These are phyloP conservation scores for Yamadazyma mexicana DNA, from an alignment of 1,139 yeast species.

Conservation along the genomic window DNA sequence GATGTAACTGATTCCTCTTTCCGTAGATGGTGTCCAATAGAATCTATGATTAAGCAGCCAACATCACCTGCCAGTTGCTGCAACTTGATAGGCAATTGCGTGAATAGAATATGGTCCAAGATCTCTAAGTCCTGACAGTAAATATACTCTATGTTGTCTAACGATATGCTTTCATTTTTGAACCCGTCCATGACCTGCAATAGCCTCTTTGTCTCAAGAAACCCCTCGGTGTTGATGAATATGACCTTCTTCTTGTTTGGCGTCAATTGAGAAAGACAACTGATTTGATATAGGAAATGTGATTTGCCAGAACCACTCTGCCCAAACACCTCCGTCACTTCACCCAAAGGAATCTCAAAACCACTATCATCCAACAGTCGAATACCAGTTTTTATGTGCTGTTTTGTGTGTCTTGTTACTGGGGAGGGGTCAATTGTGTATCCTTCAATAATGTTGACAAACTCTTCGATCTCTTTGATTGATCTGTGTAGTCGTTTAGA, in stretches of 20 bases:
- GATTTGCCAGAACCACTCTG: conserved; percentile 86
- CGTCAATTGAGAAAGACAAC: conserved; percentile 53
- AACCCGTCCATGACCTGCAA: conserved; percentile 20
- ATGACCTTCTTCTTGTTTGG: conserved; percentile 42
- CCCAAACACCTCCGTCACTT: conserved; percentile 79
- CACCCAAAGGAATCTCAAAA: conserved; percentile 71
- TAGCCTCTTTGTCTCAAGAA: conserved; percentile 64
- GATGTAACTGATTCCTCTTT: conserved; percentile 53
- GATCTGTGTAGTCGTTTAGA: conserved; percentile 49
- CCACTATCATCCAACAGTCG: conserved; percentile 30
- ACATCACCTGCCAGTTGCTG: conserved; percentile 32
- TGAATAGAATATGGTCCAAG: conserved; percentile 71
- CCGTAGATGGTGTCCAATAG: conserved; percentile 83
- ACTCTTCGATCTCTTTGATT: conserved; percentile 45
- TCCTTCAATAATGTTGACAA: conserved; percentile 8
- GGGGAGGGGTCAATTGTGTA: not conserved
- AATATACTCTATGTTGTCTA: conserved; percentile 57
- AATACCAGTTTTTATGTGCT: conserved; percentile 52
- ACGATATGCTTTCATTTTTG: conserved; percentile 31
- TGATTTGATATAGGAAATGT: conserved; percentile 66
- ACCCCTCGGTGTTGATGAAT: conserved; percentile 76
- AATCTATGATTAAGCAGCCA: conserved; percentile 69
- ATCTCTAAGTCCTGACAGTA: conserved; percentile 69
- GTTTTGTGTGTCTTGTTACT: not conserved
- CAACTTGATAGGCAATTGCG: conserved; percentile 65